A percentile compares a stretch with the other conserved stretches of the same genome.
Evolutionary conservation across 129 eudicot genomes (phyloP).

Genomic region (Tagetes erecta): DNA sequence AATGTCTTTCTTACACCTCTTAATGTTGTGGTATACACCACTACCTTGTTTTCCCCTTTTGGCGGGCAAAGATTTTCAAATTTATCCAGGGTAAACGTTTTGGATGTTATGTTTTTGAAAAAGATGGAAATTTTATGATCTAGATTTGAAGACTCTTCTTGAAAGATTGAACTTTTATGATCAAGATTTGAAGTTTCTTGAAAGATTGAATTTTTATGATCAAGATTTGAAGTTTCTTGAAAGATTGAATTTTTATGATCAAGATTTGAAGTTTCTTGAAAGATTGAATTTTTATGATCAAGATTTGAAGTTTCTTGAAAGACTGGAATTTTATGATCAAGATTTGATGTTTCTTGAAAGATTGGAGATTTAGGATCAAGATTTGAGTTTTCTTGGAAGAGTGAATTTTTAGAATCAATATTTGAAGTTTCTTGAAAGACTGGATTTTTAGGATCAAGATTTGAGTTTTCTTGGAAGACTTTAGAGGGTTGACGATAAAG

Average conservation of each 20-base stretch:
- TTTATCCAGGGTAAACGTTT: slow-evolving; percentile 31
- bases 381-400: slow-evolving; percentile 9
- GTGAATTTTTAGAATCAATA: not conserved
- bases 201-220: slow-evolving; percentile 2
- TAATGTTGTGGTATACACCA: slow-evolving; percentile 78
- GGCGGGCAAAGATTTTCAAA: slow-evolving; percentile 76
- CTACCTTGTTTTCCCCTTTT: slow-evolving; percentile 68
- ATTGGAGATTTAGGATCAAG: slow-evolving; percentile 24
- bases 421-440: slow-evolving; percentile 29
- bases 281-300: slow-evolving; percentile 11
- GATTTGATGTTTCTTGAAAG: slow-evolving; percentile 21
- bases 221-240: slow-evolving; percentile 8
- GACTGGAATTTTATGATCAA: slow-evolving; percentile 11
- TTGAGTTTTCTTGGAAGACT: slow-evolving; percentile 12
- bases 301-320: slow-evolving; percentile 22
- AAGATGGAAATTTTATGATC: slow-evolving; percentile 23
- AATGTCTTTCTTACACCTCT: slow-evolving; percentile 84
- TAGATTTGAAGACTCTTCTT: slow-evolving; percentile 13
- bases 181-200: slow-evolving; percentile 23
- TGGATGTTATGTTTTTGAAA: slow-evolving; percentile 6
- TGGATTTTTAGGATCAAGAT: slow-evolving; percentile 22
- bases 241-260: not conserved
- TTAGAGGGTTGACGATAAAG: slow-evolving; percentile 42
- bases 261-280: slow-evolving; percentile 11
- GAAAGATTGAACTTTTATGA: slow-evolving; percentile 18